Base-by-base conservation (phyloP, 2,329 filamentous ascomycete genomes). In the Blumeria hordei region DNA sequence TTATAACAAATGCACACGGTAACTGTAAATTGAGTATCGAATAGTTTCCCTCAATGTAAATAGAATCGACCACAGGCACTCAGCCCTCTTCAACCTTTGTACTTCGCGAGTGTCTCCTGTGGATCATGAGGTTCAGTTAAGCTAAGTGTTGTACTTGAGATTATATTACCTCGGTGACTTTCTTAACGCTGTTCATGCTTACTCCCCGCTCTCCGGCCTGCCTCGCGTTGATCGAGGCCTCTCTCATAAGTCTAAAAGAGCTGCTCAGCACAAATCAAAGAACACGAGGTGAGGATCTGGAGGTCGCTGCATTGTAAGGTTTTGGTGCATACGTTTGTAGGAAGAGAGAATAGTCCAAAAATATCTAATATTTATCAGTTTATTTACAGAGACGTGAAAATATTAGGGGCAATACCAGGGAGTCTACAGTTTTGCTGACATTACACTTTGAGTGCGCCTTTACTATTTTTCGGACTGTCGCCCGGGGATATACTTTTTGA, bases 391-490 rank as follows among this genome's bases (percentile, higher is more conserved):
- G n/a, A 33, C 14, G 21, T 10, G 18, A 18, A 14, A 56, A 60
- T 56, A 59, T 61, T 57, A 55, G 45, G 41, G 51, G 49, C 62
- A 76, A 57, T 69, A 93, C 86, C 69, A 90, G 72, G 56, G 93
- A 80, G 68, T 94, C 88, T 34, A 81, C 83, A 67, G 92, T 88
- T 68, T 87, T 92, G 71, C 81, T 86, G 59, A 94, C 68, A 59
- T 76, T 83, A 65, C 81, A 80, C 59, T 85, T 83, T 8, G 86
- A 83, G 67, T 94, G 87, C 16, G 86, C 87, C 69, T 94, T 94
- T 63, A 93, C 74, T 57, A 93, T 90, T 68, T 88, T 88, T 68
- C 88, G 92, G 62, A 94, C 74, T 0, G 85, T 92, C 16, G 78
- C 80, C 59, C 88, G 81, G 10, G 88, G 88, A 64, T 94, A 94